These are phyloP conservation scores for Chalaropsis ovoidea DNA, from an alignment of 2,329 filamentous ascomycete species.

Conservation along the genomic window DNA sequence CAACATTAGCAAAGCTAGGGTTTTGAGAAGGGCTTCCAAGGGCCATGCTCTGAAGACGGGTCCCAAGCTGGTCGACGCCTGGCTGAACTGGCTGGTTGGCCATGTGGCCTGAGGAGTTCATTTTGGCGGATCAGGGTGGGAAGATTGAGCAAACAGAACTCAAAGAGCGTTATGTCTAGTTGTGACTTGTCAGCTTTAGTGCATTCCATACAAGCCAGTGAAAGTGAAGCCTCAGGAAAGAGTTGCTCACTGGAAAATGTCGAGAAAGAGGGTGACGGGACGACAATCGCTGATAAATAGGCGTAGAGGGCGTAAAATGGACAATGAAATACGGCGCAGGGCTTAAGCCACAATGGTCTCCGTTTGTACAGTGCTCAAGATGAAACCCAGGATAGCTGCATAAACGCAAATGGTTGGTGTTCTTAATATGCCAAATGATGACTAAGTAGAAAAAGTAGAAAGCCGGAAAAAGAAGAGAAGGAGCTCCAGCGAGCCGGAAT, in stretches of 20 bases:
- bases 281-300: no score
- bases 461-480: no score
- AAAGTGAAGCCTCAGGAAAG: no score
- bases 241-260: no score
- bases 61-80: slow-evolving; percentile 5
- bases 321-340: no score
- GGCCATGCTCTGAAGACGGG: slow-evolving; percentile 13
- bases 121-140: background rate
- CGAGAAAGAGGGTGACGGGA: no score
- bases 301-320: no score
- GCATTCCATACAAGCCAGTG: no score
- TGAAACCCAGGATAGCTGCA: background rate
- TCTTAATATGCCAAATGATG: background rate
- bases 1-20: background rate
- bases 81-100: background rate
- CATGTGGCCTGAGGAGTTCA: slow-evolving; percentile 1
- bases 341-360: background rate
- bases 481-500: no score
- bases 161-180: background rate
- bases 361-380: background rate
- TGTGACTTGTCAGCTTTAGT: no score
- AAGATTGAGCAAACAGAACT: background rate
- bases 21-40: background rate
- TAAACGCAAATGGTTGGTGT: background rate
- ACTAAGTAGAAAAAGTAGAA: background rate